These are phyloP conservation scores for Ceratocystis huliohia DNA, from an alignment of 2,329 filamentous ascomycete genomes.

Conservation along the genomic window DNA sequence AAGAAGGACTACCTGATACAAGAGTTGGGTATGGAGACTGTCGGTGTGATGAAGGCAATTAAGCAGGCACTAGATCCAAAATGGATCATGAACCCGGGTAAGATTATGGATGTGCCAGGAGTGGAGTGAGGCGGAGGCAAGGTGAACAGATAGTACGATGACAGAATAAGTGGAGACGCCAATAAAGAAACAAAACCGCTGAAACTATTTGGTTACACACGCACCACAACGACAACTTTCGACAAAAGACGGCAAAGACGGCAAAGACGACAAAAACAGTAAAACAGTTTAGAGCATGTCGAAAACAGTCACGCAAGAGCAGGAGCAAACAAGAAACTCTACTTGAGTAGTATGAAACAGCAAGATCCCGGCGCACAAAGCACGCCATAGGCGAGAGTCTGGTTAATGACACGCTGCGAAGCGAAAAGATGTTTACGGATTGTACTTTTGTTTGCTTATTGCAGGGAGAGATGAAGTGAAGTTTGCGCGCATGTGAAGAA, in stretches of 20 bases:
- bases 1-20: constrained; percentile 70
- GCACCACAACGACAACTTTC: not conserved
- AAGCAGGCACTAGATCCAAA: constrained; percentile 72
- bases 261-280: not conserved
- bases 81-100: constrained; percentile 86
- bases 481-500: no score
- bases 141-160: not conserved
- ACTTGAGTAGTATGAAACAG: no score
- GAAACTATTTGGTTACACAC: not conserved
- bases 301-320: not conserved
- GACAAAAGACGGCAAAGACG: not conserved
- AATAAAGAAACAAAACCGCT: not conserved
- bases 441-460: no score
- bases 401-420: no score
- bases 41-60: constrained; percentile 73
- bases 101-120: constrained; percentile 65
- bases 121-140: constrained; percentile 12
- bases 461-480: no score
- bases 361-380: no score
- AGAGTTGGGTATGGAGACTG: constrained; percentile 68
- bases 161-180: not conserved
- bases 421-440: no score
- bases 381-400: no score
- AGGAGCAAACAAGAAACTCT: not conserved
- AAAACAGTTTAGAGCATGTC: not conserved